Base-by-base conservation (phyloP, 441 rosid species). In the Pelargonium cotyledonis region DNA sequence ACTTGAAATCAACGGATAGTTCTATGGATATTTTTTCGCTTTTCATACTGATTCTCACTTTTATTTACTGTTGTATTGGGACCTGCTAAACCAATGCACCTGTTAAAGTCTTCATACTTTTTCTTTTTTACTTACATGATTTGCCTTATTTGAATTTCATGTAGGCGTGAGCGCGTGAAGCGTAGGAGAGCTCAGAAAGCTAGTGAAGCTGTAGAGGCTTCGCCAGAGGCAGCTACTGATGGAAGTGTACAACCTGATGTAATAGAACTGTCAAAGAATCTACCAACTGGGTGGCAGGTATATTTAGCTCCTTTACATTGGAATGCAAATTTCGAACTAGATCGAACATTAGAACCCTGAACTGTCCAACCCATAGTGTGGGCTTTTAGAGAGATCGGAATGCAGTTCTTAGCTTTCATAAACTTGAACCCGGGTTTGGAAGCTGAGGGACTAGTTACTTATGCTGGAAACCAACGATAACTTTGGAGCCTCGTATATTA, bases 91-190 rank as follows among this genome's bases (percentile, higher is more conserved):
- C 58, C 11, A 23, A 11, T 29, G 18, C 46, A 5, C 15, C 5
- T 38, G 26, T n/a, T 11, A 31, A 40, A 55, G 67, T 29, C 65
- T 38, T 63, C 6, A 23, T n/a, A 21, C 23, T 40, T 69, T 66
- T 4, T 6, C 51, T 43, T 38, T 12, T 16, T 53, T 1, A 43
- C 38, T 68, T 29, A 66, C 29, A 41, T 63, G 57, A 11, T 62
- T 14, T 35, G 49, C 63, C 21, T 43, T 43, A 18, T 66, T 18
- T n/a, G 41, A 21, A 44, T 46, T 21, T 7, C 21, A 21, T 65
- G 21, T 64, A 95, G 99, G 99, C 98, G 97, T 40, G 96, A 87
- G 74, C 80, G 89, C 78, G 97, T 92, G 63, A 95, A 92, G 84
- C 83, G 89, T n/a, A 86, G 83, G 77, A 84, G 88, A 82, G 90